Evolutionary conservation across 192 early-diverging fungal genomes (phyloP).

Genomic region (Diversispora epigaea): DNA sequence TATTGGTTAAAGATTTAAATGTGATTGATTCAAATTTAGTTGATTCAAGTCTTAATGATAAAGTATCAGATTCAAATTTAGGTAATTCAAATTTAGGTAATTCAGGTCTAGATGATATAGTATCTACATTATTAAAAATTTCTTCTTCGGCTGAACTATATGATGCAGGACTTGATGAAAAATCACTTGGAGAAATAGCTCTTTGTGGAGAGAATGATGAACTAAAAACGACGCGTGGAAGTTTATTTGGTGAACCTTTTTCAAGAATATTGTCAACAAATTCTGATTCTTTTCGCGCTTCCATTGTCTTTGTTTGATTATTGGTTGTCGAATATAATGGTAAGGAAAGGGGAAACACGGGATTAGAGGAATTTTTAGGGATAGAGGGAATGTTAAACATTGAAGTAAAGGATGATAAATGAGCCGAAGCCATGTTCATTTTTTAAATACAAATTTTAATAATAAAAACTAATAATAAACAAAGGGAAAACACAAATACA

Average conservation of each 20-base stretch:
- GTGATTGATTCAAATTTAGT: too few species aligned
- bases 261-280: background rate
- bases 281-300: conserved; percentile 5
- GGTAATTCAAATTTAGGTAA: too few species aligned
- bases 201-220: background rate
- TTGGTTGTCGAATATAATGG: background rate
- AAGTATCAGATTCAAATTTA: background rate
- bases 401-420: background rate
- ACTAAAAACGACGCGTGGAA: conserved; percentile 18
- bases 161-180: conserved; percentile 27
- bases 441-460: conserved; percentile 1
- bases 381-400: background rate
- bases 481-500: background rate
- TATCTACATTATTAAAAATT: background rate
- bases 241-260: background rate
- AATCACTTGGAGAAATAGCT: conserved; percentile 23
- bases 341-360: background rate
- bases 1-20: too few species aligned
- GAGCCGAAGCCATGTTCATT: background rate
- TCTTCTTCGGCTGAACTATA: conserved; percentile 31
- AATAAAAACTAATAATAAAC: background rate
- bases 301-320: background rate
- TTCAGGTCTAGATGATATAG: background rate
- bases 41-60: too few species aligned
- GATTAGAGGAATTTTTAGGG: background rate